Evolutionary conservation across 2,329 filamentous ascomycete species (phyloP).

Genomic region (Cadophora sp.): DNA sequence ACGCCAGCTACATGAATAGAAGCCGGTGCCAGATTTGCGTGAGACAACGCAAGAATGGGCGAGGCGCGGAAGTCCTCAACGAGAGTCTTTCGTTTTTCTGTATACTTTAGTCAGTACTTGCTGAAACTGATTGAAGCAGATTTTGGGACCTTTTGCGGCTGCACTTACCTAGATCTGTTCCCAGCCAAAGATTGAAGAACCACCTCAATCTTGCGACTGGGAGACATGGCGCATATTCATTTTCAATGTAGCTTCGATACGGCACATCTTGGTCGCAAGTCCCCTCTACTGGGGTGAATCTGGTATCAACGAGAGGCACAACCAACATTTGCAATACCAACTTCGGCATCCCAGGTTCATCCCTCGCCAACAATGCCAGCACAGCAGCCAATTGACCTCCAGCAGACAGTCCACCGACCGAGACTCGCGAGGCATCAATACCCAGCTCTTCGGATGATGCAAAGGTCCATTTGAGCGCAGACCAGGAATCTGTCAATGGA

Average conservation of each 20-base stretch:
- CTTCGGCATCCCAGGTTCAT: too few relatives aligned
- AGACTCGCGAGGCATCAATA: too few relatives aligned
- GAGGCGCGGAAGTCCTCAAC: conserved; percentile 44
- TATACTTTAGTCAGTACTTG: conserved; percentile 3
- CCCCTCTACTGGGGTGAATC: too few relatives aligned
- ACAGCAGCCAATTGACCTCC: too few relatives aligned
- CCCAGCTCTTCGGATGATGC: conserved; percentile 24
- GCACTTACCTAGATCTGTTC: conserved; percentile 40
- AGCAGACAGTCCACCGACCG: too few relatives aligned
- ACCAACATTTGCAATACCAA: too few relatives aligned
- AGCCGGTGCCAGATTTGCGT: conserved; percentile 46
- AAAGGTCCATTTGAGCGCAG: conserved; percentile 50
- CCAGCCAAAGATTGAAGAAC: conserved; percentile 50
- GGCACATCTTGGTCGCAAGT: too few relatives aligned
- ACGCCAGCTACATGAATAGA: conserved; percentile 46
- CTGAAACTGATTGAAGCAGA: background rate
- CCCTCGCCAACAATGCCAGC: too few relatives aligned
- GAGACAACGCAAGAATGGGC: conserved; percentile 46
- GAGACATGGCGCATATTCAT: conserved; percentile 47
- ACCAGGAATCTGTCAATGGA: conserved; percentile 53
- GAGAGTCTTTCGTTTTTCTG: conserved; percentile 38
- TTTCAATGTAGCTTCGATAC: too few relatives aligned
- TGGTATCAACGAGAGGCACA: too few relatives aligned
- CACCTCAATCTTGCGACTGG: conserved; percentile 46
- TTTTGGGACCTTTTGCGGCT: background rate